Evolutionary conservation across 345 rosid genomes (phyloP), one percentile per base, ranked within the genome.

Genomic region (Camelina neglecta): DNA sequence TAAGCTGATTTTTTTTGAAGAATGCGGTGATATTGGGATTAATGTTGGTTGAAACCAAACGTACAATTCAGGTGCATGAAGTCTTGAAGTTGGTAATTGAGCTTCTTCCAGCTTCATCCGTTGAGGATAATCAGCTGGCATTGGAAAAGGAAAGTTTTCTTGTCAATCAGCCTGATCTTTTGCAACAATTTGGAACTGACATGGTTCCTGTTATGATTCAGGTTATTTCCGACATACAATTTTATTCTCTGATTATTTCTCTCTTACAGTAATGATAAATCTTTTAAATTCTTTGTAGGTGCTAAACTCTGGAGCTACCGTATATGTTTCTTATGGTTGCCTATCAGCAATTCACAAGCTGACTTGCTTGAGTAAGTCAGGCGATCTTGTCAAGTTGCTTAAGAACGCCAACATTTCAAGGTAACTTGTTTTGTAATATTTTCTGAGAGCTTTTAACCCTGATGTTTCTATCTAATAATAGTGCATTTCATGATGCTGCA

Each of bases 31-130:
- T 39, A 20, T 20, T 51, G 64, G 57, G 73, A 23, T 23, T 60
- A 21, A 44, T 60, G 7, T 41, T 61, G 54, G 35, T 69, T 49
- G 55, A 56, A 67, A 67, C 21, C 33, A 24, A 69, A 15, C 73
- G 77, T 51, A 50, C 49, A 50, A 45, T 55, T 54, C 85, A 94
- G 98, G 90, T 92, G 70, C 89, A 85, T 77, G 98, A 90, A 86
- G 90, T 94, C 74, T 81, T 94, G 85, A 94, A 92, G 86, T 80
- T 94, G 90, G 84, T 94, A 26, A 85, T 87, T 79, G 93, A 83
- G 84, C 93, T 94, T 78, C 91, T 94, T 45, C 98, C 97, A 33
- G 56, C 81, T 20, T 73, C 85, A 59, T 67, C 77, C 23, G 77
- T 71, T 60, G 86, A 76, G 47, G 82, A 71, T 72, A 50, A 39